Base-by-base conservation (phyloP, 768 basidiomycete species). In the Tricholoma bakamatsutake region DNA sequence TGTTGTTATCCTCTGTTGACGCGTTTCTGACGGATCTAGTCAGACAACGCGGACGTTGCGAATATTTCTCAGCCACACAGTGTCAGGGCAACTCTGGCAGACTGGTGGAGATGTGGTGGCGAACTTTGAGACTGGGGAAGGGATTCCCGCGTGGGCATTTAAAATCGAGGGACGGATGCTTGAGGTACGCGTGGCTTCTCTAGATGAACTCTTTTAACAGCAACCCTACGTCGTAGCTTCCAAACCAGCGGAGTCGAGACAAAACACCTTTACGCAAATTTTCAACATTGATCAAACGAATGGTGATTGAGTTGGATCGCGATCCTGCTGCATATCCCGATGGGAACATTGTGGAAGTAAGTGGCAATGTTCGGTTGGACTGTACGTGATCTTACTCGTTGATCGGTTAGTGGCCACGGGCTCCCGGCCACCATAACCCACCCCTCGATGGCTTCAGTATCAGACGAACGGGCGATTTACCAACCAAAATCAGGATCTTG, bases 81-180 rank as follows among this genome's bases (percentile, higher is more conserved):
- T 89, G 0, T 91, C 89, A 15, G 83, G 85, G 31, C 94, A 96
- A 66, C 60, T 80, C 3, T 96, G 94, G 94, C 93, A 97, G 65
- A 79, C 77, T 6, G 78, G 79, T 3, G 78, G 75, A 0, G 76
- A 78, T 13, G 71, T 76, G 0, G 69, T 72, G 7, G 69, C 79
- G 24, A 69, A 84, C 57, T 80, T 90, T 53, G 90, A 93, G 58
- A 92, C 89, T 0, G 93, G 93, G 9, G 86, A 92, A 62, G 90
- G 90, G 1, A 87, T 95, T 43, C 90, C 94, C 4, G 89, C 91
- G 0, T 98, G 93, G 93, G 78, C 82, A 35, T 76, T 98, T 56
- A 88, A 83, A 67, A 79, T 97, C 39, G 95, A 98, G 61, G 94
- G 94, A 1, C 79, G 93, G 48, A 66, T 98, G 53, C 74, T 98